phyloP scores from a whole-genome alignment of 495 filamentous ascomycete species.

The Glutinoglossum americanum region DNA sequence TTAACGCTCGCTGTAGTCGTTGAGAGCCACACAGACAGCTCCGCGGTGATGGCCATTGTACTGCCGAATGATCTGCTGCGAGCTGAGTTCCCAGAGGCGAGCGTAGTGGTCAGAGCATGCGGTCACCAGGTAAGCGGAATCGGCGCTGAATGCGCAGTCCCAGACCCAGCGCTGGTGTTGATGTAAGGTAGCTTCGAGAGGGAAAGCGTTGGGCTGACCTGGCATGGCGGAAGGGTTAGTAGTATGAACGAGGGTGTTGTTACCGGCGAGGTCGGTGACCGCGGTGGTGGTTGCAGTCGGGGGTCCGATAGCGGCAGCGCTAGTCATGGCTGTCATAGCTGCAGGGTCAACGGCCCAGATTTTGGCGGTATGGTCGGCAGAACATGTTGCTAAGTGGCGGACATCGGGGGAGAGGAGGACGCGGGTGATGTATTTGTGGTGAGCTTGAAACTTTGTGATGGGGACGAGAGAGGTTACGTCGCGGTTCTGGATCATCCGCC shows the following conservation, averaged over 20 bases:
- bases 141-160: slow-evolving; percentile 96
- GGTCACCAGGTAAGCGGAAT: slow-evolving; percentile 92
- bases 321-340: slow-evolving; percentile 10
- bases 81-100: slow-evolving; percentile 76
- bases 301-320: background rate
- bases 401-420: slow-evolving; percentile 93
- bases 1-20: slow-evolving; percentile 67
- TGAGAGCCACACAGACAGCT: slow-evolving; percentile 86
- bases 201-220: slow-evolving; percentile 34
- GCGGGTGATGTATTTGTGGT: slow-evolving; percentile 83
- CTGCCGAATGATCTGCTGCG: slow-evolving; percentile 78
- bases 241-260: background rate
- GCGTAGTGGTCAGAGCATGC: slow-evolving; percentile 96
- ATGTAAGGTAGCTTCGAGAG: slow-evolving; percentile 71
- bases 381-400: slow-evolving; percentile 91
- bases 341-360: slow-evolving; percentile 71
- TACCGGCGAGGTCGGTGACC: background rate
- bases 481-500: slow-evolving; percentile 66
- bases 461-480: slow-evolving; percentile 79
- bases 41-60: slow-evolving; percentile 96
- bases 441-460: slow-evolving; percentile 77
- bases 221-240: slow-evolving; percentile 16
- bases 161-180: slow-evolving; percentile 97
- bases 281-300: slow-evolving; percentile 3
- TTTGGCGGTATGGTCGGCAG: slow-evolving; percentile 91